phyloP scores from a whole-genome alignment of 2,329 filamentous ascomycete genomes.

The Scortechinia acanthostroma region DNA sequence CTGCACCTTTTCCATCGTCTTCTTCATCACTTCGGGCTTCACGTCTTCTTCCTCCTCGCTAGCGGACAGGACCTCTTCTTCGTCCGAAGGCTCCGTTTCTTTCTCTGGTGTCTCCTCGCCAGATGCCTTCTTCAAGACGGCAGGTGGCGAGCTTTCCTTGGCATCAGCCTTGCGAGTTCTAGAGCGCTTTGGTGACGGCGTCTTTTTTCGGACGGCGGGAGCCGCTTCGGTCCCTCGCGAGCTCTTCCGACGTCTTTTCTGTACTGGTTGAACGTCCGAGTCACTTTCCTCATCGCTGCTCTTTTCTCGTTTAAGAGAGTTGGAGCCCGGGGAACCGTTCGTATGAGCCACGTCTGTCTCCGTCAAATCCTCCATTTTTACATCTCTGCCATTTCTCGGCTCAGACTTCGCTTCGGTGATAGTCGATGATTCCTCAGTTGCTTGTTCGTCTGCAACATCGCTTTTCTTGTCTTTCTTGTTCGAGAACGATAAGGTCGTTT shows the following conservation, averaged over 20 bases:
- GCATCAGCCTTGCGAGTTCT: not conserved
- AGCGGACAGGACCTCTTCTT: not conserved
- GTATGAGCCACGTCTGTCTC: not conserved
- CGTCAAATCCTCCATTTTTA: not conserved
- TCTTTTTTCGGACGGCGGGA: not conserved
- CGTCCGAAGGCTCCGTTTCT: not conserved
- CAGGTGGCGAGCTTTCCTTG: not conserved
- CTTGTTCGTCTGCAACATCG: not conserved
- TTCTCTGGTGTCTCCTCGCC: not conserved
- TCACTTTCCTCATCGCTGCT: not conserved
- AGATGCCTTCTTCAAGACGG: not conserved
- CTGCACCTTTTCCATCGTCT: constrained; percentile 75
- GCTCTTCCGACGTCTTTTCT: not conserved
- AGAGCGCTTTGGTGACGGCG: not conserved
- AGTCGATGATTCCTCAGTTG: no score
- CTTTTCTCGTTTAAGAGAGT: not conserved
- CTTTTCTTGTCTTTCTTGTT: not conserved
- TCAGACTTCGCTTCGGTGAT: not conserved
- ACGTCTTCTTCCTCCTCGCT: not conserved
- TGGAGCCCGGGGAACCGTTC: not conserved
- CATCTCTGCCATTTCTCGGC: not conserved
- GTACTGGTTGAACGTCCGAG: not conserved
- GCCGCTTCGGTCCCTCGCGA: not conserved
- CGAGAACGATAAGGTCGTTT: not conserved
- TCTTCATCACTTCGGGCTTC: constrained; percentile 37